Evolutionary conservation across 2,329 filamentous ascomycete genomes (phyloP), one percentile per base, ranked within the genome.

Genomic region (Podosphaera fusca): DNA sequence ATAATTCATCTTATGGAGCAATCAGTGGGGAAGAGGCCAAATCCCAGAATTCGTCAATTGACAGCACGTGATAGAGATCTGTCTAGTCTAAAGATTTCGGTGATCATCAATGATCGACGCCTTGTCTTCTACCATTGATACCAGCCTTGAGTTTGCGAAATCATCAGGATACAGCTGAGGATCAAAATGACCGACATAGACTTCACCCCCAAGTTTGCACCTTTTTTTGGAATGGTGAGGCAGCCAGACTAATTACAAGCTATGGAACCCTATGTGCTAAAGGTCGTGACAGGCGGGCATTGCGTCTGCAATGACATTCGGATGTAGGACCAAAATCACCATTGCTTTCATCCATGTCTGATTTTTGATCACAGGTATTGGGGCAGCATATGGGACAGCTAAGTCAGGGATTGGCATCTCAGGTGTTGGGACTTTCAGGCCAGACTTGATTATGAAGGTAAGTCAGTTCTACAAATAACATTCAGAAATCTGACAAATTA

Each of bases 391-490:
- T 70, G 87, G 87, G 62, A 94, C 87, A 57, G 85, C 87, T 42
- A 94, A 90, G 71, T 87, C 87, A 46, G 87, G 87, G 62, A 89
- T 92, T 68, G 86, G 86, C 66, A 94, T 94, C 66, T 81, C 85
- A 38, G 87, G 86, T 64, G 84, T 92, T 61, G 87, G 85, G 66
- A 88, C 83, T 42, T 92, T 89, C 70, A 77, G 86, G 66, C 84
- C 87, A 59, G 85, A 92, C 69, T 75, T 94, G 63, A 92, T 92
- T 71, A 92, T 94, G 86, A 94, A 92, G 82, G 85, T 84, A 71
- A 40, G 70, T 56, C 38, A 31, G 29, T 56, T 21, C 31, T 50
- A 42, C 36, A 10, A 8, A 31, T 10, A 31, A 4, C 8, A 46
- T 9, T 14, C 29, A 30, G 2, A 33, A 35, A 45, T 45, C n/a